Percentiles rank a stretch among this genome's conserved stretches.
phyloP scores from a whole-genome alignment of 306 rosid species.

The Myrica gale region DNA sequence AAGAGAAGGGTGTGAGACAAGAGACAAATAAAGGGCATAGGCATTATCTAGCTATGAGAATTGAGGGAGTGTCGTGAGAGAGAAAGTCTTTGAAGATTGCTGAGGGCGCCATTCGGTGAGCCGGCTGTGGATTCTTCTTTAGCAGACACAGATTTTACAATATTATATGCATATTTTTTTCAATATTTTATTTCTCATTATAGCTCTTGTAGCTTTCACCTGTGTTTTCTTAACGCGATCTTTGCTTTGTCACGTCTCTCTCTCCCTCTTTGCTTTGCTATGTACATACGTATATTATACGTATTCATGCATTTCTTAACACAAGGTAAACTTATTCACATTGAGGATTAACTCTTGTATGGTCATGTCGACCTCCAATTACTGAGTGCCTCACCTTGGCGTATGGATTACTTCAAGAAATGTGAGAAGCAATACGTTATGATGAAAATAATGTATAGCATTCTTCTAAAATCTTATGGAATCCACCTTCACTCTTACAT shows the following conservation, averaged over 20 bases:
- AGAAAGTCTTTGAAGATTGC: slow-evolving; percentile 56
- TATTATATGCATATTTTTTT: slow-evolving; percentile 5
- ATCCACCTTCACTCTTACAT: no score
- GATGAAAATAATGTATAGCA: neutral
- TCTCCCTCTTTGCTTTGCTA: neutral
- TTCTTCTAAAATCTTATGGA: neutral
- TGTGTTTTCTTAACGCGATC: slow-evolving; percentile 26
- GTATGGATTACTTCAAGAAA: slow-evolving; percentile 3
- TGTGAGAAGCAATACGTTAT: neutral
- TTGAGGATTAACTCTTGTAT: neutral
- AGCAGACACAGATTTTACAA: neutral
- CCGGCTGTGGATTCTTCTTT: slow-evolving; percentile 54
- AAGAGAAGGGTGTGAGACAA: slow-evolving; percentile 34
- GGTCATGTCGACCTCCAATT: neutral
- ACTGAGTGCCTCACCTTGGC: neutral
- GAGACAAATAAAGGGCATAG: slow-evolving; percentile 57
- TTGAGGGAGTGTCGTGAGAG: slow-evolving; percentile 43
- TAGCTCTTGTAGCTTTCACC: slow-evolving; percentile 42
- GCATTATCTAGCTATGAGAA: slow-evolving; percentile 38
- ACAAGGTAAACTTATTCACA: neutral
- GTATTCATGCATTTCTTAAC: neutral
- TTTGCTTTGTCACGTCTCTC: slow-evolving; percentile 1
- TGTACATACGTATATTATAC: neutral
- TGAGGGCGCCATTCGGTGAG: slow-evolving; percentile 42
- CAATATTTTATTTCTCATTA: slow-evolving; percentile 34